Percentiles rank a stretch among this genome's conserved stretches.
These are phyloP conservation scores for Colletotrichum orchidophilum DNA, from an alignment of 2,329 filamentous ascomycete genomes.

Conservation along the genomic window DNA sequence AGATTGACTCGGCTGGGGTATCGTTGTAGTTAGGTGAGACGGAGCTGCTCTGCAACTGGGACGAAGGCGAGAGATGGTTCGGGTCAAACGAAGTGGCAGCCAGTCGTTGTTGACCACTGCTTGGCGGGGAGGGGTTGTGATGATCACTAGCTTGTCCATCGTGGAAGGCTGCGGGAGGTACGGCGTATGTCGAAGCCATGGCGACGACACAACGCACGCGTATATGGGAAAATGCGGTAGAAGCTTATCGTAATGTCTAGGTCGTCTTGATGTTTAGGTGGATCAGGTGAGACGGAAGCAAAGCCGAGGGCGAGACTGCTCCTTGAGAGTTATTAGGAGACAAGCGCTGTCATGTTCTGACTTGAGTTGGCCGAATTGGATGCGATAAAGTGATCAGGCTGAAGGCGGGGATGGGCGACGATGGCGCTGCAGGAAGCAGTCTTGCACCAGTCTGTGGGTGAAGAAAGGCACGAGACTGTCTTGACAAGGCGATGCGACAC, in stretches of 20 bases:
- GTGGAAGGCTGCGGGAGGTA: conserved; percentile 51
- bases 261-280: not conserved
- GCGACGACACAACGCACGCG: conserved; percentile 35
- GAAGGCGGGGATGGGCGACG: not conserved
- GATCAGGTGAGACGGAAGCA: conserved; percentile 9
- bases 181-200: conserved; percentile 57
- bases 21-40: conserved; percentile 49
- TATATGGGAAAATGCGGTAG: not conserved
- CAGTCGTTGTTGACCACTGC: conserved; percentile 36
- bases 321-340: not conserved
- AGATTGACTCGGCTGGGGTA: conserved; percentile 59
- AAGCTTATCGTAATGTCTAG: not conserved
- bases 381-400: not conserved
- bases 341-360: conserved; percentile 28
- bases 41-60: conserved; percentile 50
- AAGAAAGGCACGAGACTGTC: not conserved
- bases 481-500: not conserved
- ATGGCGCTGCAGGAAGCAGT: not conserved
- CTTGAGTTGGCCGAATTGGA: not conserved
- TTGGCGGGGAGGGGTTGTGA: conserved; percentile 42
- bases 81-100: conserved; percentile 46
- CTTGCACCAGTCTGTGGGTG: not conserved
- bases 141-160: conserved; percentile 46
- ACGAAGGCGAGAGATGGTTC: conserved; percentile 55
- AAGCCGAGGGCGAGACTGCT: not conserved